Conservation (phyloP, 2,329 filamentous ascomycete genomes). For the Byssochlamys sp. region DNA sequence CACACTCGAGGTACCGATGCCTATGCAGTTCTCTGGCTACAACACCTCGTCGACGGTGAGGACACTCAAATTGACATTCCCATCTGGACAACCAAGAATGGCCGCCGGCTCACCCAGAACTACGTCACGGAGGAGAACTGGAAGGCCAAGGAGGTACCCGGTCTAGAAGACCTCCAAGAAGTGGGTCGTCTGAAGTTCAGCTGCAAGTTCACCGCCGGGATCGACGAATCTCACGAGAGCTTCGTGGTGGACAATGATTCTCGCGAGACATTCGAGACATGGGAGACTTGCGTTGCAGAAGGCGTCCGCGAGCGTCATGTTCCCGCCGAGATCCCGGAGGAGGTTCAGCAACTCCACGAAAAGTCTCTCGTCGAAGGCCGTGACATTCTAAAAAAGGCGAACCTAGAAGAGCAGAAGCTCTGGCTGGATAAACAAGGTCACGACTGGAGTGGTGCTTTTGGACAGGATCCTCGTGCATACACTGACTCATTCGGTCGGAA, state of each 20-base stretch:
- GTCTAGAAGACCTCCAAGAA: slow-evolving; percentile 65
- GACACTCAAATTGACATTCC: slow-evolving; percentile 73
- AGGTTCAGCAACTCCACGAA: slow-evolving; percentile 68
- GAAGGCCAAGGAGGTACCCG: slow-evolving; percentile 51
- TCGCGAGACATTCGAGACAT: slow-evolving; percentile 86
- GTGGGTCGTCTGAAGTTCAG: slow-evolving; percentile 73
- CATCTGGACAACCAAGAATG: slow-evolving; percentile 73
- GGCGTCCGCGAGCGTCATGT: slow-evolving; percentile 68
- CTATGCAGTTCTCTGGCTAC: slow-evolving; percentile 76
- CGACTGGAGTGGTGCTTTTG: slow-evolving; percentile 82
- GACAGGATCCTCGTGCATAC: slow-evolving; percentile 59
- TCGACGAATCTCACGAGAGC: slow-evolving; percentile 70
- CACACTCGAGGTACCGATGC: slow-evolving; percentile 62
- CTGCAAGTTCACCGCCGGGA: slow-evolving; percentile 78
- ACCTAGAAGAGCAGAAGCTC: slow-evolving; percentile 55
- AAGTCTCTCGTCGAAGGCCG: slow-evolving; percentile 68
- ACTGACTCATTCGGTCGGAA: slow-evolving; percentile 45
- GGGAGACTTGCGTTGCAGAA: slow-evolving; percentile 84
- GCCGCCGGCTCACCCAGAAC: slow-evolving; percentile 73
- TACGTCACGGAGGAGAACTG: slow-evolving; percentile 78
- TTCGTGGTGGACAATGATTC: slow-evolving; percentile 82
- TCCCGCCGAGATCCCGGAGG: slow-evolving; percentile 60
- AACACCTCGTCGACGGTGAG: slow-evolving; percentile 73
- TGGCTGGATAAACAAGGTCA: slow-evolving; percentile 73
- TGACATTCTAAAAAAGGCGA: slow-evolving; percentile 65